Evolutionary conservation across 768 basidiomycete genomes (phyloP).

Genomic region (Lactifluus pinguis): DNA sequence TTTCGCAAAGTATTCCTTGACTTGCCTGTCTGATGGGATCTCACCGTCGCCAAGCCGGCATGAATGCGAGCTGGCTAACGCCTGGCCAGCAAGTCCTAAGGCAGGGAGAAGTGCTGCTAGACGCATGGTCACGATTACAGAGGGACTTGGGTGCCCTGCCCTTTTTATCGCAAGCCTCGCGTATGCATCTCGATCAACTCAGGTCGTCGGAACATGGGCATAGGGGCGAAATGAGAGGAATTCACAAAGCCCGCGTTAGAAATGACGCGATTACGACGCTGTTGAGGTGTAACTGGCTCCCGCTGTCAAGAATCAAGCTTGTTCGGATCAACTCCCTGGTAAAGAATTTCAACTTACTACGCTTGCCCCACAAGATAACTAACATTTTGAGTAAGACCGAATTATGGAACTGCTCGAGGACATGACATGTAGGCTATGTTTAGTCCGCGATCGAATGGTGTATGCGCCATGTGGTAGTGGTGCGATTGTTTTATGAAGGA

Average conservation of each 20-base stretch:
- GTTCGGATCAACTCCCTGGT: neutral
- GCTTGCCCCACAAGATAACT: neutral
- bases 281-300: neutral
- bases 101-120: neutral
- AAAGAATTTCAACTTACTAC: neutral
- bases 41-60: neutral
- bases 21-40: neutral
- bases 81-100: constrained; percentile 5
- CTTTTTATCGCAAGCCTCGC: neutral
- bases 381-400: neutral
- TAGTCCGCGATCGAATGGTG: neutral
- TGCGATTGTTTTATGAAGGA: neutral
- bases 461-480: neutral
- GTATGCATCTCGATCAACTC: neutral
- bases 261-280: neutral
- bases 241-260: neutral
- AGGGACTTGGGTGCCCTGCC: neutral
- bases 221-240: neutral
- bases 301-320: neutral
- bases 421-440: neutral
- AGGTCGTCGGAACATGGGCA: neutral
- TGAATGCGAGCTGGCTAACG: neutral
- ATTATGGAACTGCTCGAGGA: no score
- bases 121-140: neutral
- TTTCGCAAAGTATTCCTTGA: constrained; percentile 6